phyloP scores from a whole-genome alignment of 2,329 filamentous ascomycete genomes.

The Exophiala sp. region DNA sequence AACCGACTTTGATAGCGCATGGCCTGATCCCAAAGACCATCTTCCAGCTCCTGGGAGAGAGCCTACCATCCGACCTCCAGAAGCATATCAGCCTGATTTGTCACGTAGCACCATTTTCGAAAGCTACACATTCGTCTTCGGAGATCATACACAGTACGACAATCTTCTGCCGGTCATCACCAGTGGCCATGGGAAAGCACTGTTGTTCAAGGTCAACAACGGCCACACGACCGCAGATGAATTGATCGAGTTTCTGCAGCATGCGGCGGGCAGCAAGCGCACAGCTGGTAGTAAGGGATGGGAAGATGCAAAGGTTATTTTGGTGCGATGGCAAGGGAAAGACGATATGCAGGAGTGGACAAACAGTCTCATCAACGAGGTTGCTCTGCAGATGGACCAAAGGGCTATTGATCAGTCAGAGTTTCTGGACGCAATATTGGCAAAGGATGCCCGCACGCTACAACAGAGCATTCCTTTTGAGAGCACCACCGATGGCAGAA shows the following conservation, averaged over 20 bases:
- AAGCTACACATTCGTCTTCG: constrained; percentile 84
- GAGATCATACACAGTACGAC: constrained; percentile 67
- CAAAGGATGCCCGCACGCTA: constrained; percentile 67
- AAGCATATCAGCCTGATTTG: constrained; percentile 66
- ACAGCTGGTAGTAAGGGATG: constrained; percentile 57
- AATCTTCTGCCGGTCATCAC: constrained; percentile 69
- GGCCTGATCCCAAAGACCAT: constrained; percentile 68
- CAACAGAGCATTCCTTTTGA: constrained; percentile 58
- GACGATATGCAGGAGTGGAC: constrained; percentile 62
- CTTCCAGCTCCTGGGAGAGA: constrained; percentile 72
- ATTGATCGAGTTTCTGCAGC: constrained; percentile 70
- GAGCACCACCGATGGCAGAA: constrained; percentile 31
- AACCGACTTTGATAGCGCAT: constrained; percentile 68
- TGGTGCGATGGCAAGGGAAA: constrained; percentile 64
- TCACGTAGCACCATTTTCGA: constrained; percentile 67
- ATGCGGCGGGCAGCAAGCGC: constrained; percentile 66
- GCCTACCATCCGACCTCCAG: constrained; percentile 59
- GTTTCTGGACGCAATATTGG: constrained; percentile 82
- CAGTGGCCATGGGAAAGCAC: constrained; percentile 74
- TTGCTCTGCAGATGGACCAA: constrained; percentile 69
- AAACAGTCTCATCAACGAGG: constrained; percentile 58
- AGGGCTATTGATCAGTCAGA: constrained; percentile 82
- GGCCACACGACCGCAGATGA: constrained; percentile 65
- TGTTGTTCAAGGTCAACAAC: constrained; percentile 57
- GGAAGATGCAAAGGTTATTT: constrained; percentile 63